Conservation (phyloP, 192 early-diverging fungal genomes). For the Martensiomyces pterosporus region DNA sequence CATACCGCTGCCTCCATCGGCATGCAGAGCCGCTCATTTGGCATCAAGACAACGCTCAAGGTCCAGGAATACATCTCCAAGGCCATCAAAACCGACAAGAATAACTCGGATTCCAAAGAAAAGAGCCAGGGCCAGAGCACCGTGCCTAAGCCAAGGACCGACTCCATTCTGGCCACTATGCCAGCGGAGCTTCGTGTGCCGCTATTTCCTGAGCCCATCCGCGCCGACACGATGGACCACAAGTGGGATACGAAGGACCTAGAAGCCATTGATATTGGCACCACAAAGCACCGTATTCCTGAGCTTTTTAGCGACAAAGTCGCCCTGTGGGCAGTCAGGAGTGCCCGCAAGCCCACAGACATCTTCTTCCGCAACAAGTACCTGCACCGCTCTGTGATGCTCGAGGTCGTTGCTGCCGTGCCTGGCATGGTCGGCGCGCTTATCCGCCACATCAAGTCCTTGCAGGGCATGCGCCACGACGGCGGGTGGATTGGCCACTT, state of each 20-base stretch:
- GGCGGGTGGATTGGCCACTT: constrained; percentile 88
- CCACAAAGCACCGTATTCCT: constrained; percentile 62
- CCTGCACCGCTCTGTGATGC: constrained; percentile 72
- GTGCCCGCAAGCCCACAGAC: constrained; percentile 61
- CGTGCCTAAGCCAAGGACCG: constrained; percentile 19
- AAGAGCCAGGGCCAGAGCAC: constrained; percentile 8
- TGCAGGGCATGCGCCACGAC: constrained; percentile 75
- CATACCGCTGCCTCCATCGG: no score
- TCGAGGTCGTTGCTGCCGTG: constrained; percentile 72
- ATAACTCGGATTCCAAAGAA: constrained; percentile 2
- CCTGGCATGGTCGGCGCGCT: constrained; percentile 89
- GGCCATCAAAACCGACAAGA: constrained; percentile 11
- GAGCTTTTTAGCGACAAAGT: constrained; percentile 55
- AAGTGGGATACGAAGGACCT: constrained; percentile 54
- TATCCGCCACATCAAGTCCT: constrained; percentile 71
- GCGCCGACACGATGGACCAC: constrained; percentile 56
- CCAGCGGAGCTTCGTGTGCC: constrained; percentile 40
- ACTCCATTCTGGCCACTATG: constrained; percentile 31
- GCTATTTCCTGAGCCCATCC: constrained; percentile 54
- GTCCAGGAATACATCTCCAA: constrained; percentile 44
- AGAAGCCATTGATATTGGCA: constrained; percentile 59
- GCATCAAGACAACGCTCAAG: constrained; percentile 44
- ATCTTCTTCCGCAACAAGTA: constrained; percentile 72
- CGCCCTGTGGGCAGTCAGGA: constrained; percentile 61
- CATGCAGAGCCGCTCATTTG: constrained; percentile 24